These are phyloP conservation scores for Apodospora peruviana DNA, from an alignment of 495 filamentous ascomycete species.

Conservation along the genomic window DNA sequence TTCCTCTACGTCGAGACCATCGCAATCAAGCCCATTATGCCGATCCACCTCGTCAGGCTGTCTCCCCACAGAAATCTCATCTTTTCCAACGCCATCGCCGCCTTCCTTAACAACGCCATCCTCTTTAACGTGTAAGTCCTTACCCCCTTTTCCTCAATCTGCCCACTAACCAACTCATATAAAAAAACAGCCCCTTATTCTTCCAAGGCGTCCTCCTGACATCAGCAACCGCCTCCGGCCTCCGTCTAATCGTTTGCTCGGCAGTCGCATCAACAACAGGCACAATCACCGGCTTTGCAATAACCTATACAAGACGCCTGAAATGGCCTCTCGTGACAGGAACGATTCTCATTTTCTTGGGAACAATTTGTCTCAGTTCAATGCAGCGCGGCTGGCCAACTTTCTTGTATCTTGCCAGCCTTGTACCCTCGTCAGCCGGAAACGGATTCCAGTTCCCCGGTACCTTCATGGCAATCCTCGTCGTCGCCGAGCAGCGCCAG, in stretches of 20 bases:
- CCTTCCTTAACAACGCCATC: constrained; percentile 60
- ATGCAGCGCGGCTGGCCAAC: constrained; percentile 50
- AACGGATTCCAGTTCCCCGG: constrained; percentile 62
- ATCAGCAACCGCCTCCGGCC: constrained; percentile 62
- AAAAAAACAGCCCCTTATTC: constrained; percentile 52
- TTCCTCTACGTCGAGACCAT: constrained; percentile 58
- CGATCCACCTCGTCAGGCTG: constrained; percentile 53
- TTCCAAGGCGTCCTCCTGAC: constrained; percentile 76
- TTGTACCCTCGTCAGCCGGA: constrained; percentile 56
- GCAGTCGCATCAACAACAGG: constrained; percentile 53
- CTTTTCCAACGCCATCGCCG: constrained; percentile 62
- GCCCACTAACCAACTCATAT: neutral
- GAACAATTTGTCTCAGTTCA: constrained; percentile 43
- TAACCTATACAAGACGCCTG: constrained; percentile 58
- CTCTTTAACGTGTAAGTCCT: constrained; percentile 59
- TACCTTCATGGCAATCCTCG: constrained; percentile 62
- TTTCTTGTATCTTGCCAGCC: constrained; percentile 54
- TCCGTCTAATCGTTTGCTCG: constrained; percentile 60
- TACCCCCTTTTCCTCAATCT: neutral
- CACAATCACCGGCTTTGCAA: constrained; percentile 62
- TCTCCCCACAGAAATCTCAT: constrained; percentile 62
- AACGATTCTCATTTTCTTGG: constrained; percentile 48
- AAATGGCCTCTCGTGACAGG: constrained; percentile 59
- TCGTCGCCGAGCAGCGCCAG: constrained; percentile 59
- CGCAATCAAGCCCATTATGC: constrained; percentile 66